Evolutionary conservation across 345 rosid species (phyloP).

Genomic region (Aquilaria sinensis): DNA sequence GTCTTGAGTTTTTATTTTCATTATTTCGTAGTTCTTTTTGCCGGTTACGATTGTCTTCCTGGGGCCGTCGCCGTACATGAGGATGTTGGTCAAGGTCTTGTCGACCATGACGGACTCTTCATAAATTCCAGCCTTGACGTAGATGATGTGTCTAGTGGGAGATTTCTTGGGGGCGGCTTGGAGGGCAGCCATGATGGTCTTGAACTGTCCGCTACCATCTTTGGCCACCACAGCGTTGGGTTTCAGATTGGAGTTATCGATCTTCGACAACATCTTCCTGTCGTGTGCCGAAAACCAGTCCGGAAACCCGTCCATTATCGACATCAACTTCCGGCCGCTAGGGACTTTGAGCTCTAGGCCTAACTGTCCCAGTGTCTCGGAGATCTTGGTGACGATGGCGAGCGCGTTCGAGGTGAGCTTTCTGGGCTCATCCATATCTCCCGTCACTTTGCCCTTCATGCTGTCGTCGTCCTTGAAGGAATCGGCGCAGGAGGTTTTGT

Average conservation of each 20-base stretch:
- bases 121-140: conserved; percentile 66
- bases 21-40: conserved; percentile 29
- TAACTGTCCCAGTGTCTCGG: conserved; percentile 13
- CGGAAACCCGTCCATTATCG: conserved; percentile 13
- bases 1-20: conserved; percentile 34
- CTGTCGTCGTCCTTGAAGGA: conserved; percentile 18
- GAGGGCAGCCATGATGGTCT: conserved; percentile 32
- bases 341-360: not conserved
- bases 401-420: conserved; percentile 41
- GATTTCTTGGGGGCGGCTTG: conserved; percentile 18
- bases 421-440: conserved; percentile 26
- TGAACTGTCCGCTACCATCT: conserved; percentile 46
- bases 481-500: conserved; percentile 36
- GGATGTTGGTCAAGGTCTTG: conserved; percentile 42
- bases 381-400: conserved; percentile 30
- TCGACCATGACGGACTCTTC: conserved; percentile 35
- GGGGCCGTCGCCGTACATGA: conserved; percentile 74
- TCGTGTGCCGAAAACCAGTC: conserved; percentile 32
- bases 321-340: not conserved
- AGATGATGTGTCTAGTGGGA: conserved; percentile 40
- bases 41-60: conserved; percentile 54
- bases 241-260: conserved; percentile 5
- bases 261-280: conserved; percentile 25
- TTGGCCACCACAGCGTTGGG: conserved; percentile 42
- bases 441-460: conserved; percentile 12